A percentile compares a stretch with the other conserved stretches of the same genome.
Evolutionary conservation across 257 asterid genomes (phyloP).

Genomic region (Primulina tabacum): DNA sequence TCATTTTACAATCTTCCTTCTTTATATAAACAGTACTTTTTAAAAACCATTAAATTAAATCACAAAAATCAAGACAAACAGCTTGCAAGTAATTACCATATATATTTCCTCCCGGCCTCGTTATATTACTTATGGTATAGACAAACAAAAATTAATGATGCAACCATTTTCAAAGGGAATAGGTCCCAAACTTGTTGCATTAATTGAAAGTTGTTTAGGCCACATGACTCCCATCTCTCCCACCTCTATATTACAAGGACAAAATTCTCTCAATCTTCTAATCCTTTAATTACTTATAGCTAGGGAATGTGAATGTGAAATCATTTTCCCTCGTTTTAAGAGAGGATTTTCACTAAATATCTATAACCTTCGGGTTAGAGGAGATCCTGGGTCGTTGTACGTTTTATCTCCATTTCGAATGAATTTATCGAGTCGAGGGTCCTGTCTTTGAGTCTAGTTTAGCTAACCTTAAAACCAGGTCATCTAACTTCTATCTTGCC

Average conservation of each 20-base stretch:
- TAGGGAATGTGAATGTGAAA: too few relatives aligned
- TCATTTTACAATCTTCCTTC: not conserved
- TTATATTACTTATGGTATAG: not conserved
- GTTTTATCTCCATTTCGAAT: too few relatives aligned
- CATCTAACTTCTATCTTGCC: too few relatives aligned
- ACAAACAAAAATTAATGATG: constrained; percentile 23
- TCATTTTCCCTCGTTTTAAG: not conserved
- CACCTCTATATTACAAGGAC: not conserved
- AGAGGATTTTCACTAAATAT: too few relatives aligned
- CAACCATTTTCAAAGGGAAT: constrained; percentile 18
- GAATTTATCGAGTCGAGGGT: too few relatives aligned
- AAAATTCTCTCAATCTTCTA: not conserved
- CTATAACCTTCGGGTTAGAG: too few relatives aligned
- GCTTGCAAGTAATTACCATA: not conserved
- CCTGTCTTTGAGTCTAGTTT: not conserved
- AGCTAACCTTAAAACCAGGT: not conserved
- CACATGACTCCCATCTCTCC: constrained; percentile 31
- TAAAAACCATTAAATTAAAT: not conserved
- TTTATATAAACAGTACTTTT: constrained; percentile 1
- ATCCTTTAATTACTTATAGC: too few relatives aligned
- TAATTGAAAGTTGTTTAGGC: constrained; percentile 23
- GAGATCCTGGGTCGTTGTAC: too few relatives aligned
- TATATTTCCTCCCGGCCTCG: not conserved
- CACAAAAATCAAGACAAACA: not conserved
- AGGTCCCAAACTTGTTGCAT: constrained; percentile 22